These are phyloP conservation scores for Exophiala mesophila DNA, from an alignment of 2,329 filamentous ascomycete species.

Conservation along the genomic window DNA sequence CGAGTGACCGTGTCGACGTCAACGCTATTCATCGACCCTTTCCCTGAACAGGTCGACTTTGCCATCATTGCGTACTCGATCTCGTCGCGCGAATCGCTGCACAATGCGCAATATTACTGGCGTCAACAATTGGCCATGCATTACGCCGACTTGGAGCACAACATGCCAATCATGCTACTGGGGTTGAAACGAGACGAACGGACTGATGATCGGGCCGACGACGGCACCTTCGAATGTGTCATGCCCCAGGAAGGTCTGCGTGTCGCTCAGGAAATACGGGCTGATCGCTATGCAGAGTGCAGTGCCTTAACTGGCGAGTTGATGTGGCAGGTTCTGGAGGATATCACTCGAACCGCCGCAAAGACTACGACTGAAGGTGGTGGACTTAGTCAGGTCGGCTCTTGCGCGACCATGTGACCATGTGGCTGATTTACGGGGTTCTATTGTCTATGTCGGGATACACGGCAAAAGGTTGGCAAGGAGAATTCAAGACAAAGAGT, in stretches of 20 bases:
- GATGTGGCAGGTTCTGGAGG: constrained; percentile 56
- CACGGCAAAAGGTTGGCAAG: too few relatives aligned
- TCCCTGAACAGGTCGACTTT: constrained; percentile 48
- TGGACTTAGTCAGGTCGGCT: constrained; percentile 41
- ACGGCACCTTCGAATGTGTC: constrained; percentile 30
- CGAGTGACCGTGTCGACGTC: constrained; percentile 54
- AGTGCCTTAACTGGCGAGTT: constrained; percentile 58
- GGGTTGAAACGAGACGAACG: constrained; percentile 53
- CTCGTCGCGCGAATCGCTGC: constrained; percentile 47
- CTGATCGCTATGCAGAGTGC: constrained; percentile 60
- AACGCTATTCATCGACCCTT: constrained; percentile 54
- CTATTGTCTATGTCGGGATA: background rate
- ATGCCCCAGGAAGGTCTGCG: constrained; percentile 46
- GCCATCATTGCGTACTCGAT: constrained; percentile 58
- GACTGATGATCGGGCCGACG: constrained; percentile 19
- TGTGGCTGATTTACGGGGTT: background rate
- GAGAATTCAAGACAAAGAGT: too few relatives aligned
- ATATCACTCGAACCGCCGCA: constrained; percentile 55
- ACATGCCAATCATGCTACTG: constrained; percentile 54
- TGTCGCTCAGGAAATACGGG: constrained; percentile 57
- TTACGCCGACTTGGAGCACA: constrained; percentile 44
- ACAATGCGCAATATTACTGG: constrained; percentile 45
- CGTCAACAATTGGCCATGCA: constrained; percentile 41
- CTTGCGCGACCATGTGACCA: constrained; percentile 39
- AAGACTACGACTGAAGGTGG: constrained; percentile 53